Evolutionary conservation across 495 filamentous ascomycete species (phyloP).

Genomic region (Aspergillus campestris): DNA sequence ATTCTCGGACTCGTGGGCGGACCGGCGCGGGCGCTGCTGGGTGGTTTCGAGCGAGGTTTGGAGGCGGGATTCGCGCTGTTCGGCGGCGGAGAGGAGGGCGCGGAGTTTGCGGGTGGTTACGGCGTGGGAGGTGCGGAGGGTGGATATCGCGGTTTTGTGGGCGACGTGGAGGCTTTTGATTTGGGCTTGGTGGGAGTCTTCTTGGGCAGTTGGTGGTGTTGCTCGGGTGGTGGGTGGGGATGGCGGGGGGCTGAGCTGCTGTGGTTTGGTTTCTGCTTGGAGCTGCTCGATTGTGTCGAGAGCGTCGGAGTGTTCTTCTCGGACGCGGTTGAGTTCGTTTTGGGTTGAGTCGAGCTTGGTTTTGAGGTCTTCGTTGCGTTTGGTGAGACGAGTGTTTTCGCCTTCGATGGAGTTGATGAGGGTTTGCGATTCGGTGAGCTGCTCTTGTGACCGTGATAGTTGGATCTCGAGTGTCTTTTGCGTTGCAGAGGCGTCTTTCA

Average conservation of each 20-base stretch:
- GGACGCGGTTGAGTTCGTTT: constrained; percentile 24
- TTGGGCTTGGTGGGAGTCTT: constrained; percentile 31
- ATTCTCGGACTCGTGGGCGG: constrained; percentile 17
- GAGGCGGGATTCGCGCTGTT: constrained; percentile 37
- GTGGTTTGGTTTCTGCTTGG: constrained; percentile 64
- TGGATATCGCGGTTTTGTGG: constrained; percentile 30
- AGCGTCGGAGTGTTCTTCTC: constrained; percentile 28
- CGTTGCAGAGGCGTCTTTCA: constrained; percentile 16
- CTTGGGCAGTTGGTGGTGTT: constrained; percentile 12
- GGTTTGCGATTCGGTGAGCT: constrained; percentile 32
- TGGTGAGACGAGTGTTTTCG: constrained; percentile 36
- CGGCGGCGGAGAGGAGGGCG: constrained; percentile 28
- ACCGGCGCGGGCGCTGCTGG: constrained; percentile 13
- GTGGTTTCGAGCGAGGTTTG: constrained; percentile 26
- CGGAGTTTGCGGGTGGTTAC: constrained; percentile 36
- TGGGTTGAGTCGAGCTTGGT: constrained; percentile 26
- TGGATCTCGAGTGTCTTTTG: constrained; percentile 29
- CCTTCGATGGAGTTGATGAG: constrained; percentile 38
- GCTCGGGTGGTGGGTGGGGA: constrained; percentile 18
- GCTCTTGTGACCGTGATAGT: constrained; percentile 24
- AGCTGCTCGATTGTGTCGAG: constrained; percentile 76
- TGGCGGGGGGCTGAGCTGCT: constrained; percentile 25
- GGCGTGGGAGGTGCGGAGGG: constrained; percentile 34
- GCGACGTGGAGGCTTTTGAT: constrained; percentile 31
- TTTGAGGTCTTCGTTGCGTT: constrained; percentile 26